Conservation (phyloP, 148 eudicot species). For the Nepenthes mirabilis region DNA sequence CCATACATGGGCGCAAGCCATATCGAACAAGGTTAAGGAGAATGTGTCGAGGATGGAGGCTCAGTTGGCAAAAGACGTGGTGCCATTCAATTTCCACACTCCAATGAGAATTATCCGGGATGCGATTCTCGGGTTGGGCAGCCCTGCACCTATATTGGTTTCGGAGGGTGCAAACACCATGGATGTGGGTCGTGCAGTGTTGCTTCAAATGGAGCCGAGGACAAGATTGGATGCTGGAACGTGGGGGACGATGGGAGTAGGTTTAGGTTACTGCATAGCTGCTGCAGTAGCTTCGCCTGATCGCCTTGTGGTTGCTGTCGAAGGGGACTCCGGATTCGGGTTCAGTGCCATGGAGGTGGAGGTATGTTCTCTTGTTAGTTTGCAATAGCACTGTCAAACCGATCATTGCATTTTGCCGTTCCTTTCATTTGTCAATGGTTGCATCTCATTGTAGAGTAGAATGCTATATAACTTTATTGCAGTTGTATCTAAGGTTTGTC, state of each 20-base stretch:
- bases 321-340: constrained; percentile 97
- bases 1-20: constrained; percentile 77
- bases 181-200: constrained; percentile 86
- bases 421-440: background rate
- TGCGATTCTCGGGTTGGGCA: constrained; percentile 57
- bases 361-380: constrained; percentile 26
- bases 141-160: constrained; percentile 78
- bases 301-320: constrained; percentile 95
- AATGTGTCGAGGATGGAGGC: constrained; percentile 82
- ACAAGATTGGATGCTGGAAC: constrained; percentile 98
- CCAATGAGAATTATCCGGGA: constrained; percentile 95
- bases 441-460: background rate
- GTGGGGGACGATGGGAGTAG: constrained; percentile 99
- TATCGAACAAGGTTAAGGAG: constrained; percentile 58
- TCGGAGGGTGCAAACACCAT: constrained; percentile 97
- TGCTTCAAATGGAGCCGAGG: constrained; percentile 89
- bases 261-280: constrained; percentile 95
- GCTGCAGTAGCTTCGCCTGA: constrained; percentile 97
- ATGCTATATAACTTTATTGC: background rate
- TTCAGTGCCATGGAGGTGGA: constrained; percentile 99
- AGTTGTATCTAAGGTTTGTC: background rate
- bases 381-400: no score
- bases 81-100: constrained; percentile 81
- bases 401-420: no score
- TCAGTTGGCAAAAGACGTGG: constrained; percentile 71